These are phyloP conservation scores for Metarhizium sp. DNA, from an alignment of 2,329 filamentous ascomycete species.

Conservation along the genomic window DNA sequence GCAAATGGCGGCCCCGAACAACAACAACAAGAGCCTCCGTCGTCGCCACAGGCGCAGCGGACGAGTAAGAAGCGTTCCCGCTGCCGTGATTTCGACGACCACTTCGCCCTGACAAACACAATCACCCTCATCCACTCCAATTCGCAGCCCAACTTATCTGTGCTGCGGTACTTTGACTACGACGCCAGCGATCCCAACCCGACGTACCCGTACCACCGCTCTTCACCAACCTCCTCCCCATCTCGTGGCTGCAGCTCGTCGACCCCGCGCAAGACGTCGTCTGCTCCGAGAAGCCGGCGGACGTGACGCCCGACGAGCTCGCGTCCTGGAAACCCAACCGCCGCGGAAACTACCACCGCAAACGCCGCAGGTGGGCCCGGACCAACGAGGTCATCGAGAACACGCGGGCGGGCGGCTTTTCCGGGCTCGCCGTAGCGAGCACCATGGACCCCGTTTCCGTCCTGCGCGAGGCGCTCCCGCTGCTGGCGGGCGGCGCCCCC, in stretches of 20 bases:
- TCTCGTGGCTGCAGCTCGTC: conserved; percentile 89
- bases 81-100: conserved; percentile 47
- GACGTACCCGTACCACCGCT: conserved; percentile 59
- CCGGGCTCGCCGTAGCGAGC: conserved; percentile 73
- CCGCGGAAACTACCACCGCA: conserved; percentile 78
- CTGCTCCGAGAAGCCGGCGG: conserved; percentile 57
- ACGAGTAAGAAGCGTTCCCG: conserved; percentile 19
- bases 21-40: not conserved
- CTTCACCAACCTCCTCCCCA: conserved; percentile 66
- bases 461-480: conserved; percentile 64
- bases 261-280: conserved; percentile 65
- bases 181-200: conserved; percentile 57
- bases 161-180: conserved; percentile 84
- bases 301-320: conserved; percentile 51
- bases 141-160: conserved; percentile 76
- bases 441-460: conserved; percentile 74
- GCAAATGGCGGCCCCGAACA: conserved; percentile 3
- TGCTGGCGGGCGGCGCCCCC: conserved; percentile 74
- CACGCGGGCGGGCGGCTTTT: conserved; percentile 66
- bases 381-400: conserved; percentile 64
- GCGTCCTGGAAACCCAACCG: conserved; percentile 70
- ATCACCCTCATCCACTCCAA: conserved; percentile 75
- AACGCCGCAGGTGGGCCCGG: conserved; percentile 72
- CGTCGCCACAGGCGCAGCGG: conserved; percentile 12
- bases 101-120: conserved; percentile 63